Evolutionary conservation across 352 stramenopile species (phyloP), one percentile per base, ranked within the genome.

Genomic region (Globisporangium carolinianum): DNA sequence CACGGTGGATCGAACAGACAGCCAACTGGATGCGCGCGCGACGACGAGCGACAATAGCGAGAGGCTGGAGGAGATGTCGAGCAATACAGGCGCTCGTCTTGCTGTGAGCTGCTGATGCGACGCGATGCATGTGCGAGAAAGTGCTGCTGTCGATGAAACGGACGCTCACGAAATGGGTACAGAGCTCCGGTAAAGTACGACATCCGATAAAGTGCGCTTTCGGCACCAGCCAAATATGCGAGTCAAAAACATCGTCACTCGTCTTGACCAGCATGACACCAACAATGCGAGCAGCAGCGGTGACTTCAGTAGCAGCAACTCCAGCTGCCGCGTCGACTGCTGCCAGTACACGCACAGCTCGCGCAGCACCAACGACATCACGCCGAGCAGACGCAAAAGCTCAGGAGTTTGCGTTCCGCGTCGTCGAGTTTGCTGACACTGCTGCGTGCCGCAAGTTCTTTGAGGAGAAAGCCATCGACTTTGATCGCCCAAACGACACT

Each of bases 381-480:
- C 24, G 7, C 6, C 37, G 10, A 17, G n/a, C 42, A 15, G 52
- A 18, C 12, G 48, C 49, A 6, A 76, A 81, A 51, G 65, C 76
- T 3, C 82, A 92, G 65, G 76, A 65, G 35, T 91, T 90, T 66
- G 81, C 79, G 42, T 83, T 93, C 58, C 81, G 77, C 48, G 59
- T 93, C 15, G 73, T 94, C 47, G 75, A 91, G 66, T 91, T 89
- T 51, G 85, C 80, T 0, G 75, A 88, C 46, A 66, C 64, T 3
- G 72, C 79, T 1, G 61, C 62, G 24, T 91, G 77, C 57, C 11
- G 65, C 53, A 78, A 82, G 63, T 92, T 77, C 57, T 85, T 93
- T 38, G 39, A 45, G 0, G 78, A 91, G 58, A 73, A 78, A 37
- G 41, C 63, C 1, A 71, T 92, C 35, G 71, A 91, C 54, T 85